Base-by-base conservation (phyloP, 2,329 filamentous ascomycete genomes). In the Plenodomus biglobosus region DNA sequence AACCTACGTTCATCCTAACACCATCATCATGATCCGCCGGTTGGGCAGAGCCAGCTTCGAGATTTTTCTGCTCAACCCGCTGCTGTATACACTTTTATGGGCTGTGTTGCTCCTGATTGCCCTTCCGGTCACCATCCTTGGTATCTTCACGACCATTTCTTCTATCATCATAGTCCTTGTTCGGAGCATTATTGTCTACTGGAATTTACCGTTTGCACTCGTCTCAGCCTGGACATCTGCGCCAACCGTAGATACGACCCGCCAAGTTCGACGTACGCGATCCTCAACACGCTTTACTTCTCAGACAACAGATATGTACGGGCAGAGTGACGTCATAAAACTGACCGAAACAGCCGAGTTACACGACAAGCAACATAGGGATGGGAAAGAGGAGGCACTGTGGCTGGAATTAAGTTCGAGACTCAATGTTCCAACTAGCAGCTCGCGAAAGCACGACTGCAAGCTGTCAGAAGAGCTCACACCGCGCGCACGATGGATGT, bases 391-490 rank as follows among this genome's bases (percentile, higher is more conserved):
- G 37, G 73, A 76, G 54, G 74, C 73, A 2, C 42, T 74, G 11
- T 77, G 74, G 74, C 71, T 75, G 58, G 66, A 68, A 46, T 73
- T 75, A 55, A 76, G 76, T 44, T 69, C 67, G n/a, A 54, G 73
- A 13, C 61, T 76, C 1, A 68, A 74, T 44, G 53, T 76, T 1
- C 73, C 74, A 3, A 58, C 64, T 15, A 61, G 58, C 8, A 34
- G 54, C n/a, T 61, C 65, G 1, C 55, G 59, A 18, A 59, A 68
- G 18, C 70, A 73, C 38, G 59, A 58, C 22, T 49, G 71, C 13
- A 63, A 62, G 11, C 48, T 69, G 27, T 73, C 70, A 8, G 69
- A 65, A 5, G 66, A 64, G 3, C 56, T 54, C 13, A 70, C 53
- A 16, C 65, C 59, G 36, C 60, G 53, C 6, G 60, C 59, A 40